Evolutionary conservation across 768 basidiomycete genomes (phyloP).

Genomic region (Tulasnella sp.): DNA sequence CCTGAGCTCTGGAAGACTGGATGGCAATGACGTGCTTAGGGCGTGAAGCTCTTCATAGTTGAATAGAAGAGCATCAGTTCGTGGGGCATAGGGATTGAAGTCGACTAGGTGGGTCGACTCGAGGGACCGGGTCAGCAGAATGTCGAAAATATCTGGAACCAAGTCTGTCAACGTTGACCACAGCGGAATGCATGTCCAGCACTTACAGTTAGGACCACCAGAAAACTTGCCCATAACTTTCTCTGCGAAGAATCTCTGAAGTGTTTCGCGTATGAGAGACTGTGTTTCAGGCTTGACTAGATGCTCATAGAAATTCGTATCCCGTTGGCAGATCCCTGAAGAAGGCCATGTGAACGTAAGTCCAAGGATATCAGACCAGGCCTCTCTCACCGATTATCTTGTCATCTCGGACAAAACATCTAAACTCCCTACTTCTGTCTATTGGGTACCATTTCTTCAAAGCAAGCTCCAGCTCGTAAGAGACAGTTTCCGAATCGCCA

Average conservation of each 20-base stretch:
- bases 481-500: background rate
- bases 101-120: slow-evolving; percentile 71
- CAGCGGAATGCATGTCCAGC: background rate
- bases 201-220: slow-evolving; percentile 52
- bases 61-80: slow-evolving; percentile 83
- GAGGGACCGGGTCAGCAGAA: slow-evolving; percentile 75
- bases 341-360: background rate
- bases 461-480: slow-evolving; percentile 66
- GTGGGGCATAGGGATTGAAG: slow-evolving; percentile 78
- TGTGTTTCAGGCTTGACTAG: slow-evolving; percentile 52
- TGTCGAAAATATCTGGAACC: slow-evolving; percentile 57
- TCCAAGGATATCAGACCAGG: too few species aligned
- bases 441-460: slow-evolving; percentile 85
- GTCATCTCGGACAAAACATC: slow-evolving; percentile 78
- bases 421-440: slow-evolving; percentile 70
- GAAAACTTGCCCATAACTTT: slow-evolving; percentile 53
- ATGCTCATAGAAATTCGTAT: slow-evolving; percentile 81
- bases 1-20: slow-evolving; percentile 33
- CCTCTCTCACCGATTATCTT: slow-evolving; percentile 61
- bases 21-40: slow-evolving; percentile 20
- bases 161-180: background rate
- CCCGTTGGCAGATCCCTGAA: slow-evolving; percentile 75
- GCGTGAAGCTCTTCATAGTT: slow-evolving; percentile 60
- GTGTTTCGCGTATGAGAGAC: slow-evolving; percentile 37
- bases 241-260: slow-evolving; percentile 55